Conservation (phyloP, 805 yeast genomes). For the Candida coquimbonensis region DNA sequence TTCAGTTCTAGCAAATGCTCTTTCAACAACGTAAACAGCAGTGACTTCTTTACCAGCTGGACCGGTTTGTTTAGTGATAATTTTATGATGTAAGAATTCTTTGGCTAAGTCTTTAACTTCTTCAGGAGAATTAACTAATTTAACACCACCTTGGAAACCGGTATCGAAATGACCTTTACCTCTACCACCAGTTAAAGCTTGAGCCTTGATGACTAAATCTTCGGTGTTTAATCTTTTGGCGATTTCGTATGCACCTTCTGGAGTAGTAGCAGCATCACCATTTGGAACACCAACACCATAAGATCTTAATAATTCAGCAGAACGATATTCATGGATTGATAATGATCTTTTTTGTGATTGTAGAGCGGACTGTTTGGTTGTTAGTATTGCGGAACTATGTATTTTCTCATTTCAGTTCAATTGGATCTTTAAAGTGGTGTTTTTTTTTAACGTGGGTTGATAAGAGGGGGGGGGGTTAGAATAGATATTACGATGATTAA, state of each 20-base stretch:
- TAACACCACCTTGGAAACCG: slow-evolving; percentile 95
- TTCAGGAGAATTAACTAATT: slow-evolving; percentile 75
- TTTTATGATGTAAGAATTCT: slow-evolving; percentile 86
- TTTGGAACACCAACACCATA: slow-evolving; percentile 89
- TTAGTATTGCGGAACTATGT: not conserved
- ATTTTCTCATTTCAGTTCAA: not conserved
- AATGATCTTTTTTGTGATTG: slow-evolving; percentile 50
- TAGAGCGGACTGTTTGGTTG: slow-evolving; percentile 9
- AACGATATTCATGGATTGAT: slow-evolving; percentile 93
- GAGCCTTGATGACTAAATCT: slow-evolving; percentile 94
- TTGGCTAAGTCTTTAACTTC: slow-evolving; percentile 82
- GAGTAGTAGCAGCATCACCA: slow-evolving; percentile 86
- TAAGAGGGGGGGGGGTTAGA: no score
- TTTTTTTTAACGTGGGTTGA: no score
- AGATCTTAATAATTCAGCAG: slow-evolving; percentile 72
- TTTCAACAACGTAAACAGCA: slow-evolving; percentile 92
- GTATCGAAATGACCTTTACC: slow-evolving; percentile 98
- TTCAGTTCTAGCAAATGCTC: slow-evolving; percentile 90
- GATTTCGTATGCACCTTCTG: slow-evolving; percentile 78
- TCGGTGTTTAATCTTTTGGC: slow-evolving; percentile 72
- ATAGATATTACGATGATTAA: no score
- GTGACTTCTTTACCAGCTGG: slow-evolving; percentile 95
- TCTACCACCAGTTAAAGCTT: slow-evolving; percentile 98
- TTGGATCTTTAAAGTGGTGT: no score
- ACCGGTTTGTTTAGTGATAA: slow-evolving; percentile 97